phyloP scores from a whole-genome alignment of 2,329 filamentous ascomycete species.

The Alternaria arborescens region DNA sequence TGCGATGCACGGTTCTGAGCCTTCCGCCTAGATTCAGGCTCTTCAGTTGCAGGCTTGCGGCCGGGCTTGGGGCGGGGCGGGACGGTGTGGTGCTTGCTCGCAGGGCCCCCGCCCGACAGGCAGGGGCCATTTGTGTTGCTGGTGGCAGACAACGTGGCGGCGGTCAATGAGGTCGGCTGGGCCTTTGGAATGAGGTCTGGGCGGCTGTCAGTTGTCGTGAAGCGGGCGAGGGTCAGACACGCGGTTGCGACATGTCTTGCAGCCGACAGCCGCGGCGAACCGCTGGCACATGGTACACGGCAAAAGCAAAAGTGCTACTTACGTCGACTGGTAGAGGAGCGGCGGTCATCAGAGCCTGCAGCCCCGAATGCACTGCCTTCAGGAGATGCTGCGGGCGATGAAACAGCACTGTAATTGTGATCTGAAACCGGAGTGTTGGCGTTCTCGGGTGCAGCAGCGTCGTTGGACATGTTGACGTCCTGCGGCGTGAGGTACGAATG shows the following conservation, averaged over 20 bases:
- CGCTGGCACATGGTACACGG: conserved; percentile 1
- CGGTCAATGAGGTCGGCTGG: conserved; percentile 12
- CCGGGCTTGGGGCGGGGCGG: conserved; percentile 70
- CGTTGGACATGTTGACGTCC: conserved; percentile 29
- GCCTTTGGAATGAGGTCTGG: conserved; percentile 20
- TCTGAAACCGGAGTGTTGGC: conserved; percentile 20
- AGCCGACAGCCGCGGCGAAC: conserved; percentile 18
- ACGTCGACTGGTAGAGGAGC: conserved; percentile 27
- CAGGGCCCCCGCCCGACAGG: conserved; percentile 49
- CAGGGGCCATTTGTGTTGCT: conserved; percentile 34
- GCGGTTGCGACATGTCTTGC: conserved; percentile 2
- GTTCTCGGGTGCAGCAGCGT: conserved; percentile 15
- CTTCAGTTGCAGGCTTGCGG: conserved; percentile 91
- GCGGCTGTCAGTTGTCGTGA: conserved; percentile 16
- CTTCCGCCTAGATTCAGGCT: conserved; percentile 90
- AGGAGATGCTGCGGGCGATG: conserved; percentile 13
- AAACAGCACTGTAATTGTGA: conserved; percentile 5
- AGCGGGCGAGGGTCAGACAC: background rate
- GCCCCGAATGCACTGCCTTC: conserved; percentile 1
- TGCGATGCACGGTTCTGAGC: conserved; percentile 94
- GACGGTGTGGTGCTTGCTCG: conserved; percentile 49
- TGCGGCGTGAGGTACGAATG: conserved; percentile 20
- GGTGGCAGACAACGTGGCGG: conserved; percentile 40
- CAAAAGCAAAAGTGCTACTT: conserved; percentile 23
- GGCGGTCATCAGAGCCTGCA: conserved; percentile 26